Base-by-base conservation (phyloP, 352 stramenopile species). In the Globisporangium recalcitrans region DNA sequence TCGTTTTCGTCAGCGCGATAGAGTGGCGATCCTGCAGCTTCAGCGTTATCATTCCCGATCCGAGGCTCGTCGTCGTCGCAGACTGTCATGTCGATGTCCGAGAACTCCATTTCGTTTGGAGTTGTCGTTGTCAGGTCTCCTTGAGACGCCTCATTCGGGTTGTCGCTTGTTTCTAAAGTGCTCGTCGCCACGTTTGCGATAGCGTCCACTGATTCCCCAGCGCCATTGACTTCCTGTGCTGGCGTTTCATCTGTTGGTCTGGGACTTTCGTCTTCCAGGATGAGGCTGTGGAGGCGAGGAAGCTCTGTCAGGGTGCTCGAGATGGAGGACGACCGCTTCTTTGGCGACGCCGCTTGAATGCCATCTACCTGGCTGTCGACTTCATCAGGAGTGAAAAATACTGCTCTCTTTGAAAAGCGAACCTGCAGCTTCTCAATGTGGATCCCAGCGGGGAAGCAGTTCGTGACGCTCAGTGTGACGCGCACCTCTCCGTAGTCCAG, bases 401-500 rank as follows among this genome's bases (percentile, higher is more conserved):
- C 7, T 46, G 9, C 2, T 34, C 16, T 42, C 34, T 52, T 68
- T 13, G 34, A 44, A 58, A 88, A 91, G 0, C 72, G 69, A 4
- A 88, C 70, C 1, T 70, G 69, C 34, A 91, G 65, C 14, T 73
- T 73, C 38, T 88, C 82, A 44, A 89, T 62, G 6, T 83, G 78
- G 0, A 91, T 77, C 31, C 74, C 76, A 2, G 72, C 72, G 0
- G 82, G 71, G 26, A 91, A 89, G 16, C 78, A 73, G 62, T 89
- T 91, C 0, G 72, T 69, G 27, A 91, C 65, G 14, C 63, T 68
- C 19, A 91, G 29, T 3, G 67, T 80, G 9, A 89, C 77, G 27
- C 79, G 74, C 2, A 91, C 76, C 42, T 89, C 71, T 16, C 82
- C 79, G 36, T 88, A 69, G 16, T 83, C 70, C 4, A 88, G 62